These are phyloP conservation scores for Breviolum minutum DNA, from an alignment of 73 alveolate species.

Conservation along the genomic window DNA sequence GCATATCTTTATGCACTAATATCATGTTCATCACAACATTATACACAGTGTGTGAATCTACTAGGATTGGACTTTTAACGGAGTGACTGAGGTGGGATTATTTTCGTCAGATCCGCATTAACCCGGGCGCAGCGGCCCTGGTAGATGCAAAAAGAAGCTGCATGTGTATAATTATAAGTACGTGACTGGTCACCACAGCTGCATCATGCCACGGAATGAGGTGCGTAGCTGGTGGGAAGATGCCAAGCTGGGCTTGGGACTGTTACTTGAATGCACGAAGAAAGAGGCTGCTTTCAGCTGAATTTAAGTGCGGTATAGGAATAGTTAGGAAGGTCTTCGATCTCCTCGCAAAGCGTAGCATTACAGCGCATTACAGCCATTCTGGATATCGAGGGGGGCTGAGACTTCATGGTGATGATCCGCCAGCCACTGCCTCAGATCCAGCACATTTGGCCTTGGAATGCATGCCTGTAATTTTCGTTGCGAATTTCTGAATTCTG, in stretches of 20 bases:
- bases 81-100: slow-evolving; percentile 31
- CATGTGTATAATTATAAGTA: background rate
- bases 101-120: slow-evolving; percentile 50
- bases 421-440: background rate
- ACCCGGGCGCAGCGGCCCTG: slow-evolving; percentile 18
- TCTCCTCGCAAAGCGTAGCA: too few relatives aligned
- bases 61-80: too few relatives aligned
- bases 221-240: slow-evolving; percentile 61
- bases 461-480: too few relatives aligned
- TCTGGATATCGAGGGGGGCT: background rate
- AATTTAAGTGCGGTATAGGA: background rate
- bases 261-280: slow-evolving; percentile 7
- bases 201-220: background rate
- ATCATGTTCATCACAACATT: too few relatives aligned
- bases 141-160: background rate
- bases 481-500: too few relatives aligned
- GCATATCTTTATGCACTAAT: too few relatives aligned
- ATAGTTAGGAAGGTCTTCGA: too few relatives aligned
- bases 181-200: too few relatives aligned
- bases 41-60: too few relatives aligned
- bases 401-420: slow-evolving; percentile 48
- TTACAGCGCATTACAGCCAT: background rate
- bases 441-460: background rate
- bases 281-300: background rate
- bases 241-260: slow-evolving; percentile 6